Conservation (phyloP, 148 eudicot species). For the Pouteria glomerata region DNA sequence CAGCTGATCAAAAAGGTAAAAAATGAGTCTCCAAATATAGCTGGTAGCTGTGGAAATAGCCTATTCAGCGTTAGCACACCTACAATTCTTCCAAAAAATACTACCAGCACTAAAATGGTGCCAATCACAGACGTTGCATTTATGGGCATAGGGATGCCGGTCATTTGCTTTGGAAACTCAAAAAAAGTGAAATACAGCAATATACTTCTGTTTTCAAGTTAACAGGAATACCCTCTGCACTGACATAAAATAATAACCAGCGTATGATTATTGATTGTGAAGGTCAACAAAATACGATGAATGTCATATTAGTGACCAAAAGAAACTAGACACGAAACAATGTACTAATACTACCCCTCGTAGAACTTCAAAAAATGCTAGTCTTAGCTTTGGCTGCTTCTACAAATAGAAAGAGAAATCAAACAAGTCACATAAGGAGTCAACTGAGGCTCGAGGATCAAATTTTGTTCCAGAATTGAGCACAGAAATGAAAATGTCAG, state of each 20-base stretch:
- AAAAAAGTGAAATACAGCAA: not conserved
- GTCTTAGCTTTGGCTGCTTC: not conserved
- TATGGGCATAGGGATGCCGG: not conserved
- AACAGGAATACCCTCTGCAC: not conserved
- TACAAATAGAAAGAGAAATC: not conserved
- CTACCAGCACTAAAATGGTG: not conserved
- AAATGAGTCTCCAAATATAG: not conserved
- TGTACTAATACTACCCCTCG: not conserved
- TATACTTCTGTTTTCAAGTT: not conserved
- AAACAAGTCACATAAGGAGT: not conserved
- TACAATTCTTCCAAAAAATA: not conserved
- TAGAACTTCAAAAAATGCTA: not conserved
- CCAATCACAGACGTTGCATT: not conserved
- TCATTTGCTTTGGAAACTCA: not conserved
- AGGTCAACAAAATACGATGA: not conserved
- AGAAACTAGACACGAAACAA: not conserved
- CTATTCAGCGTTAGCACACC: not conserved
- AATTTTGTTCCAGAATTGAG: no score
- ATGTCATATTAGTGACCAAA: not conserved
- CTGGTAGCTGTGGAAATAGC: not conserved
- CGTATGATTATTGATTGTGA: not conserved
- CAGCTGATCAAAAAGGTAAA: slow-evolving; percentile 32
- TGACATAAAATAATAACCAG: not conserved
- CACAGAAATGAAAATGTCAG: no score
- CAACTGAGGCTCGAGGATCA: no score